phyloP scores from a whole-genome alignment of 78 protist genomes.

The Thecamonas trahens region DNA sequence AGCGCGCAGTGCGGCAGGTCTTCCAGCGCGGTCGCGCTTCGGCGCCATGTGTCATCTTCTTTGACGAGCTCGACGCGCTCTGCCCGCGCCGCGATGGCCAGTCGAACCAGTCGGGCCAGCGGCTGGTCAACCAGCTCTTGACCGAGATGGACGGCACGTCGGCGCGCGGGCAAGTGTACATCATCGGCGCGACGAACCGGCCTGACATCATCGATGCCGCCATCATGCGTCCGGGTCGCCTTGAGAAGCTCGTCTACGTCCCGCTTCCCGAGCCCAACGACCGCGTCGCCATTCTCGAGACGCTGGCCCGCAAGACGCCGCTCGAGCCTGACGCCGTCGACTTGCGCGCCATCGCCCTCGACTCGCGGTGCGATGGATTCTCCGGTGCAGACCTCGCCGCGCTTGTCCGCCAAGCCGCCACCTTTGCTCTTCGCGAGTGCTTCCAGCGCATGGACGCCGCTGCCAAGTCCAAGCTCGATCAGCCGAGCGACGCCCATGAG shows the following conservation, averaged over 20 bases:
- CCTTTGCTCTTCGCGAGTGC: constrained; percentile 18
- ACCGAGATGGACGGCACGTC: constrained; percentile 98
- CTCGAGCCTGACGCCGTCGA: constrained; percentile 8
- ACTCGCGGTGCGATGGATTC: constrained; percentile 18
- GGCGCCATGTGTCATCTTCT: constrained; percentile 96
- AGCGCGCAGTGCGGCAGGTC: constrained; percentile 92
- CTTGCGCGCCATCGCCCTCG: constrained; percentile 25
- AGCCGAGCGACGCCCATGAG: too few relatives aligned
- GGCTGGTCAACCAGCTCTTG: constrained; percentile 92
- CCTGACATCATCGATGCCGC: constrained; percentile 93
- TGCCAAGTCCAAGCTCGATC: too few relatives aligned
- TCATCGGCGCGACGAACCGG: constrained; percentile 97
- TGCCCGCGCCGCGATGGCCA: constrained; percentile 61
- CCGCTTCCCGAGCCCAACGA: constrained; percentile 79
- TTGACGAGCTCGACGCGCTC: constrained; percentile 98
- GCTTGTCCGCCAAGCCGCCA: constrained; percentile 65
- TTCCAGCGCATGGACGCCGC: not conserved
- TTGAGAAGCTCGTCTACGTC: constrained; percentile 90
- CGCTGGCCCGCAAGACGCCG: constrained; percentile 6
- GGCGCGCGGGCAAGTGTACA: constrained; percentile 66
- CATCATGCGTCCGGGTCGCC: constrained; percentile 97
- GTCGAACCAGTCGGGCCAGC: constrained; percentile 37
- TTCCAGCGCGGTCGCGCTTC: constrained; percentile 82
- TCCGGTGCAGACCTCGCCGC: constrained; percentile 71
- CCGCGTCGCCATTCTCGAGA: constrained; percentile 23